Percentiles rank a stretch among this genome's conserved stretches.
These are phyloP conservation scores for Rhynchospora tenuis DNA, from an alignment of 176 grass and related monocot species.

Conservation along the genomic window DNA sequence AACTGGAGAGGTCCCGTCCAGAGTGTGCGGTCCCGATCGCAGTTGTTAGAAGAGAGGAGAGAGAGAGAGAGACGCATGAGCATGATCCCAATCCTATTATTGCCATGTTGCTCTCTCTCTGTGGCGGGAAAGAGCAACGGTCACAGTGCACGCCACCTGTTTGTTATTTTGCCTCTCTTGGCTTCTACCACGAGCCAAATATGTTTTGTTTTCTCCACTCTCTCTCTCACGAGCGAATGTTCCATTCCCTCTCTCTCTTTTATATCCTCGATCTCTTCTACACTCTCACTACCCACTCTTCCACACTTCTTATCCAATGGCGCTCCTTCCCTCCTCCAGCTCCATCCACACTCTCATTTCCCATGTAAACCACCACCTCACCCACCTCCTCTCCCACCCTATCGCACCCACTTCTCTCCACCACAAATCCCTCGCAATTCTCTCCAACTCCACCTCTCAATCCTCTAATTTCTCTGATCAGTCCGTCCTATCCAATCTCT, in stretches of 20 bases:
- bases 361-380: slow-evolving; percentile 49
- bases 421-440: slow-evolving; percentile 22
- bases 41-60: neutral
- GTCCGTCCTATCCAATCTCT: slow-evolving; percentile 53
- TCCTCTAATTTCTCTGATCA: slow-evolving; percentile 19
- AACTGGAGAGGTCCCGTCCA: neutral
- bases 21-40: neutral
- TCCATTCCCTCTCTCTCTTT: neutral
- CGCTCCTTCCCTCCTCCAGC: neutral
- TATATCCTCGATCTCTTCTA: neutral
- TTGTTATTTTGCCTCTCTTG: slow-evolving; percentile 21
- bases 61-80: neutral
- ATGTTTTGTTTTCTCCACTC: neutral
- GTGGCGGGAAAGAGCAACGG: slow-evolving; percentile 13
- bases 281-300: neutral
- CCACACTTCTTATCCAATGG: neutral
- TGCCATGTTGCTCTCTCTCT: neutral
- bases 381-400: slow-evolving; percentile 43
- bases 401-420: slow-evolving; percentile 21
- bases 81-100: no score
- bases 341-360: slow-evolving; percentile 51
- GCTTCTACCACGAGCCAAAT: no score
- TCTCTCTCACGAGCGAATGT: neutral
- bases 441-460: neutral
- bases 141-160: slow-evolving; percentile 3